Evolutionary conservation across 129 eudicot species (phyloP).

Genomic region (Flaveria bidentis): DNA sequence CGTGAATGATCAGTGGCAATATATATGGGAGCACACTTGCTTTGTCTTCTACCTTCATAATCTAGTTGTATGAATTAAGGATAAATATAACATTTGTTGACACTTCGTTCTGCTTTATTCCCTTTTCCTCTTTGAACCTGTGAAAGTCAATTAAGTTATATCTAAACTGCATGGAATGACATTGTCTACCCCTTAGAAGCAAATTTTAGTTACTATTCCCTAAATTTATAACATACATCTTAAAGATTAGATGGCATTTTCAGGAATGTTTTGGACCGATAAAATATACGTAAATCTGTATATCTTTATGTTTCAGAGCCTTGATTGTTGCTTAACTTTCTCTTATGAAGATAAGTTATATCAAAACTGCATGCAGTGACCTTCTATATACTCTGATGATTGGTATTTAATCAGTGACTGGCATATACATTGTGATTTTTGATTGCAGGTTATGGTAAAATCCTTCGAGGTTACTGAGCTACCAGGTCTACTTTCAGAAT

Average conservation of each 20-base stretch:
- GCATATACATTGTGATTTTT: background rate
- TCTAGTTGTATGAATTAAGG: constrained; percentile 7
- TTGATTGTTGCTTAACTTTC: constrained; percentile 21
- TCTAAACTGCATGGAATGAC: constrained; percentile 13
- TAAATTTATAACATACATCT: constrained; percentile 4
- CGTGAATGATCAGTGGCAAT: constrained; percentile 10
- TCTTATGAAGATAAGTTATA: constrained; percentile 19
- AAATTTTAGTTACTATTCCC: constrained; percentile 6
- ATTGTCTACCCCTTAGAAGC: constrained; percentile 17
- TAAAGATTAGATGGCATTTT: constrained; percentile 5
- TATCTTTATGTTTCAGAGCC: background rate
- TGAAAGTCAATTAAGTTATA: constrained; percentile 23
- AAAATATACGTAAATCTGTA: background rate
- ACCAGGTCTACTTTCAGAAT: constrained; percentile 60
- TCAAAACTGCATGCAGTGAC: background rate
- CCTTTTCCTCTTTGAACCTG: constrained; percentile 12
- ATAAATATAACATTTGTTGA: background rate
- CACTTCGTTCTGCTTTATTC: constrained; percentile 7
- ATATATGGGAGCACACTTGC: constrained; percentile 15
- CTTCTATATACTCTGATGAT: constrained; percentile 13
- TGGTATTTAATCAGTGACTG: background rate
- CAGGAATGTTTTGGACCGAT: constrained; percentile 9
- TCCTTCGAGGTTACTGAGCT: constrained; percentile 82
- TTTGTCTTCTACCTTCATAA: constrained; percentile 15
- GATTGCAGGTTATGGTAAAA: constrained; percentile 69